phyloP scores from a whole-genome alignment of 2,329 filamentous ascomycete genomes.

The Aspergillus fijiensis region DNA sequence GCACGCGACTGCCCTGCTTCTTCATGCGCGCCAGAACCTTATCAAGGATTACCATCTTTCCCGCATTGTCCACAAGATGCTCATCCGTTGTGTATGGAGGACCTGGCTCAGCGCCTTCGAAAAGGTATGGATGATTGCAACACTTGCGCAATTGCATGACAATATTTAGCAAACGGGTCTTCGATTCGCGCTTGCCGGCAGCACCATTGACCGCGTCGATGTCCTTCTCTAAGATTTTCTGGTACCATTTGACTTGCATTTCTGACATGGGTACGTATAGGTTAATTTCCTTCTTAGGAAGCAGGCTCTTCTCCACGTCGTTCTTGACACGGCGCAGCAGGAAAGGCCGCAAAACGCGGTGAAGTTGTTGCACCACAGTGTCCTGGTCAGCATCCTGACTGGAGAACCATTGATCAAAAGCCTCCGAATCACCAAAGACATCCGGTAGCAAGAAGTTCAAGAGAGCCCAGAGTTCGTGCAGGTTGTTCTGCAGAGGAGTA shows the following conservation, averaged over 20 bases:
- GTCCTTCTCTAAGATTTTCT: constrained; percentile 98
- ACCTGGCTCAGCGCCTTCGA: constrained; percentile 94
- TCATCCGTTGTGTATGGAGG: constrained; percentile 98
- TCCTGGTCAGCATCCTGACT: constrained; percentile 88
- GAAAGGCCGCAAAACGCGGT: constrained; percentile 90
- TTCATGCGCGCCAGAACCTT: constrained; percentile 82
- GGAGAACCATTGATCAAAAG: constrained; percentile 98
- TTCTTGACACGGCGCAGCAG: constrained; percentile 92
- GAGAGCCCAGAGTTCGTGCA: constrained; percentile 96
- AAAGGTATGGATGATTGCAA: constrained; percentile 97
- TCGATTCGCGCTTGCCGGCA: constrained; percentile 93
- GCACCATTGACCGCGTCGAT: constrained; percentile 98
- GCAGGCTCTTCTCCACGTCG: constrained; percentile 94
- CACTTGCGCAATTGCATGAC: constrained; percentile 99
- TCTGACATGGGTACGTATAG: constrained; percentile 97
- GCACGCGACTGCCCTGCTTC: constrained; percentile 84
- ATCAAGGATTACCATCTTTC: constrained; percentile 97
- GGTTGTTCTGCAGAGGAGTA: constrained; percentile 94
- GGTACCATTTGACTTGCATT: constrained; percentile 99
- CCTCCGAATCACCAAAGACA: constrained; percentile 93
- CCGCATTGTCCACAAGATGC: constrained; percentile 87
- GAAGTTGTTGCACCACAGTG: constrained; percentile 91
- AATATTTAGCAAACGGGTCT: constrained; percentile 94
- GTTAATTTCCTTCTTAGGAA: constrained; percentile 97
- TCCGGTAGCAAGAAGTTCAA: constrained; percentile 98